Conservation (phyloP, 257 asterid genomes). For the Thymus quinquecostatus region DNA sequence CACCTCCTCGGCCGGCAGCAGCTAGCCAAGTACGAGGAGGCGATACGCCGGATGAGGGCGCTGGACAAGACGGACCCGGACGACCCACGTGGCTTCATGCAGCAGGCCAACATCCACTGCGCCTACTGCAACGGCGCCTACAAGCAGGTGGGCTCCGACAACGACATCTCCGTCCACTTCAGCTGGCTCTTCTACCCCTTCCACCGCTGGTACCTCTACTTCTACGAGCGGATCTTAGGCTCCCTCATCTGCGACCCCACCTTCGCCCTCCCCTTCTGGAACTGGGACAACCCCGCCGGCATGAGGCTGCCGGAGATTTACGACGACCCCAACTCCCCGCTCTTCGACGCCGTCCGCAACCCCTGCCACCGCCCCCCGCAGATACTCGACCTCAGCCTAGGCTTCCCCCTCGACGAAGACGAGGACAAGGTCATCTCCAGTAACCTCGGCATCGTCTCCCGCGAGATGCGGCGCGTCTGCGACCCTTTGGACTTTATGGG, state of each 20-base stretch:
- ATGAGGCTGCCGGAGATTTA: conserved; percentile 49
- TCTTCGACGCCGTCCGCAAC: conserved; percentile 47
- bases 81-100: conserved; percentile 56
- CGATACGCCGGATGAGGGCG: conserved; percentile 40
- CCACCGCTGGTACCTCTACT: conserved; percentile 51
- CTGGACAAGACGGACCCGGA: conserved; percentile 44
- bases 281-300: conserved; percentile 41
- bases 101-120: conserved; percentile 51
- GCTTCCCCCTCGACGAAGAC: neutral
- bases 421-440: neutral
- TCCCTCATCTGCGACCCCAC: conserved; percentile 39
- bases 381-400: neutral
- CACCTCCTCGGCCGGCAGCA: conserved; percentile 35
- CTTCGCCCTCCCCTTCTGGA: neutral
- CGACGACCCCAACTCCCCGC: conserved; percentile 33
- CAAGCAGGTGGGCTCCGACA: conserved; percentile 38
- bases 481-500: neutral
- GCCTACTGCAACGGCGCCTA: conserved; percentile 45
- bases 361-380: conserved; percentile 32
- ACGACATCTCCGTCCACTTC: conserved; percentile 42
- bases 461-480: neutral
- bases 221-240: conserved; percentile 50
- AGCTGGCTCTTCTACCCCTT: conserved; percentile 52
- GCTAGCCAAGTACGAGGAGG: conserved; percentile 43
- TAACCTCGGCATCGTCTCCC: neutral